Evolutionary conservation across 2,329 filamentous ascomycete species (phyloP), one percentile per base, ranked within the genome.

Genomic region (Xylaria sp.): DNA sequence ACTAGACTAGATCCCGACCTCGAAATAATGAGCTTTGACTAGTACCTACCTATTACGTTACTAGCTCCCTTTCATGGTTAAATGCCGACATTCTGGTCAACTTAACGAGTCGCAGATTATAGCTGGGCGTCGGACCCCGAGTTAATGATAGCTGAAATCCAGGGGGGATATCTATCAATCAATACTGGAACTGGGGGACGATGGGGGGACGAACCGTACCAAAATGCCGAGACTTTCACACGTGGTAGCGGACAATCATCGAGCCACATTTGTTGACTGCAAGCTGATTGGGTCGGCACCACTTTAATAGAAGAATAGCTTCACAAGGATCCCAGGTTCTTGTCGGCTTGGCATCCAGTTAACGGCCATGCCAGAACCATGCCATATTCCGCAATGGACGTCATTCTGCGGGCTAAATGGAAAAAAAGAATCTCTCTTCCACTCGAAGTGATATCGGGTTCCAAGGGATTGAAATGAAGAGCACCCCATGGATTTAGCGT

Each of bases 141-240:
- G 46, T 28, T 38, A 31, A 44, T 44, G 63, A 31, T 23, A 53
- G 5, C 28, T 28, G 54, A 38, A 56, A 40, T 20, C 54, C n/a
- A 51, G 26, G 63, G 46, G 38, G 54, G 20, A 38, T 44, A 36
- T 15, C 33, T 57, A 31, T 53, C 28, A n/a, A 49, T 40, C 40
- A 42, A 15, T 42, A n/a, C 40, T 42, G 15, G 40, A 48, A 17
- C 62, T 59, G 54, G 54, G 33, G 28, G 28, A 28, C 28, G 28
- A 28, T 28, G 28, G 28, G 28, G 28, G 5, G n/a, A 59, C 28
- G 44, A 59, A 53, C 56, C 9, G n/a, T 65, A 40, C 44, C 38
- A 66, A 66, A 49, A 63, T 68, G 63, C 66, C 58, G 58, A 68
- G 66, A 59, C 66, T 54, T 68, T 66, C 63, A 63, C 66, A 68